A percentile compares a stretch with the other conserved stretches of the same genome.
These are phyloP conservation scores for Schoenoplectus triqueter DNA, from an alignment of 202 grass and related monocot genomes.

Conservation along the genomic window DNA sequence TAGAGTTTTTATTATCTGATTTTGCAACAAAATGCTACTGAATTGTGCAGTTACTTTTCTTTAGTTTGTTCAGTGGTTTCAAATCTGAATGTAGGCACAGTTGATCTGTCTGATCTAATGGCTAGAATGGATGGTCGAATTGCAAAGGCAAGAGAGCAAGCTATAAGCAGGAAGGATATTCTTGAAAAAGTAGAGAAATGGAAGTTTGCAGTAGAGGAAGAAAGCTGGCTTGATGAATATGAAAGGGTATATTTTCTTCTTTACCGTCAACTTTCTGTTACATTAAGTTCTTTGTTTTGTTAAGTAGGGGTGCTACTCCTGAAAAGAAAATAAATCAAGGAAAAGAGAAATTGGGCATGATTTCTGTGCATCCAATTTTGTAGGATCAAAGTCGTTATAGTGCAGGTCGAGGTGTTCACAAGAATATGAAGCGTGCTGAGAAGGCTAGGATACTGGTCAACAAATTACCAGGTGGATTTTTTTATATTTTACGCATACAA, in stretches of 20 bases:
- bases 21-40: constrained; percentile 12
- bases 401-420: constrained; percentile 87
- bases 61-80: constrained; percentile 18
- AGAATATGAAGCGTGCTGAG: constrained; percentile 90
- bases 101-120: constrained; percentile 68
- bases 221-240: constrained; percentile 92
- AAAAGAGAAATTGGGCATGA: background rate
- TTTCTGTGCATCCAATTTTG: constrained; percentile 24
- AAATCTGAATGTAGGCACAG: constrained; percentile 52
- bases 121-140: constrained; percentile 64
- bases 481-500: background rate
- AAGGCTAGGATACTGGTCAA: constrained; percentile 82
- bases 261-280: background rate
- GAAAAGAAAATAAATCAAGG: background rate
- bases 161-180: constrained; percentile 86
- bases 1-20: background rate
- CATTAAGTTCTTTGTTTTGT: constrained; percentile 14
- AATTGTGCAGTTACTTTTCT: background rate
- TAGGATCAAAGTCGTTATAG: constrained; percentile 92
- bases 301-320: background rate
- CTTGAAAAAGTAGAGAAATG: constrained; percentile 91
- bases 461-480: constrained; percentile 71
- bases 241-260: constrained; percentile 57
- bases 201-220: constrained; percentile 69
- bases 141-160: constrained; percentile 68